phyloP scores from a whole-genome alignment of 176 grass and related monocot genomes.

The Triticum monococcum region DNA sequence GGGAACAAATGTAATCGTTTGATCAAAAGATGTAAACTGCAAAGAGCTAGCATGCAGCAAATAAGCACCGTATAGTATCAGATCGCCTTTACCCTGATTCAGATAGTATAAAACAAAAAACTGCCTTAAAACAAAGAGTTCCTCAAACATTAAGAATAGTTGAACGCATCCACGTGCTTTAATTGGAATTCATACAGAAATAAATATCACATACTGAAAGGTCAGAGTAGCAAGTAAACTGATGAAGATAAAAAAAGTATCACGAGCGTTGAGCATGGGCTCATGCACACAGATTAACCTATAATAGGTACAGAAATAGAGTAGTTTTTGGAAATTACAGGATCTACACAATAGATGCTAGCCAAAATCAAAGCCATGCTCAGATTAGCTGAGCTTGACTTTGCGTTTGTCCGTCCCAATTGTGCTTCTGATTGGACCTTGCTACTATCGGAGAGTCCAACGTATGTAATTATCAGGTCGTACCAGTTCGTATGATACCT shows the following conservation, averaged over 20 bases:
- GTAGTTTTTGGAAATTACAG: constrained; percentile 7
- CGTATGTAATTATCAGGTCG: too few species aligned
- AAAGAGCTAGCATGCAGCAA: constrained; percentile 13
- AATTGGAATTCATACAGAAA: constrained; percentile 15
- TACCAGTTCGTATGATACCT: too few species aligned
- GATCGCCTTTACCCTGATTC: background rate
- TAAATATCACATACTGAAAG: constrained; percentile 4
- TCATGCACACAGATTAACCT: background rate
- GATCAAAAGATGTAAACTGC: background rate
- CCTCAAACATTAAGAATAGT: constrained; percentile 15
- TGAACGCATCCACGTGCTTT: constrained; percentile 14
- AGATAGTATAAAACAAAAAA: background rate
- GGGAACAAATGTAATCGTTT: background rate
- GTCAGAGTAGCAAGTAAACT: constrained; percentile 14
- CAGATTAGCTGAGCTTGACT: constrained; percentile 5
- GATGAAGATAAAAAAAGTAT: constrained; percentile 20
- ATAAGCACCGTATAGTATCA: background rate
- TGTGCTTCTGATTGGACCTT: background rate
- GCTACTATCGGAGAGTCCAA: too few species aligned
- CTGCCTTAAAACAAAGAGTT: background rate
- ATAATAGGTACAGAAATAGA: constrained; percentile 9
- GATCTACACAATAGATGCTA: background rate
- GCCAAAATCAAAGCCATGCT: constrained; percentile 11
- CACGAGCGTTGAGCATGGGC: background rate
- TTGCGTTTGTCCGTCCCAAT: background rate